These are phyloP conservation scores for Aspergillus transmontanensis DNA, from an alignment of 2,329 filamentous ascomycete genomes.

Conservation along the genomic window DNA sequence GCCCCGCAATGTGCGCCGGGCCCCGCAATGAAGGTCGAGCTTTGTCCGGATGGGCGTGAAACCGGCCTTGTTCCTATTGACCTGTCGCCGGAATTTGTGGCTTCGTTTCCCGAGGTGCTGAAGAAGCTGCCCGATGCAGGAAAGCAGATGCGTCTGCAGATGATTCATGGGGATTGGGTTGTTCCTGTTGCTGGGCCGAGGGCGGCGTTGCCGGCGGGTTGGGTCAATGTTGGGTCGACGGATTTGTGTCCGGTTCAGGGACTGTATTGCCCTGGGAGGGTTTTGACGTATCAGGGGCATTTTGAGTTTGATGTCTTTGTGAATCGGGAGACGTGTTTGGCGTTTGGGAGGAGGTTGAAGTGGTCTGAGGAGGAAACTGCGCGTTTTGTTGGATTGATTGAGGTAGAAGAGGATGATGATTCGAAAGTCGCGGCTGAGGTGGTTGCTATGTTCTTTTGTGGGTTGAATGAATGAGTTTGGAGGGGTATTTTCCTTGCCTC, in stretches of 20 bases:
- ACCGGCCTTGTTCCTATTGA: conserved; percentile 32
- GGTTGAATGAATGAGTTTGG: background rate
- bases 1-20: conserved; percentile 1
- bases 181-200: conserved; percentile 8
- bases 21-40: conserved; percentile 20
- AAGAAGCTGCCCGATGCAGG: background rate
- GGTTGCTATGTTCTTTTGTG: conserved; percentile 35
- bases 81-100: conserved; percentile 20
- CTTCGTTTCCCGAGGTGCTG: background rate
- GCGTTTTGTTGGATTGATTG: conserved; percentile 25
- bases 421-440: conserved; percentile 35
- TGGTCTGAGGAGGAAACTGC: conserved; percentile 24
- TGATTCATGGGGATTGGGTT: conserved; percentile 39
- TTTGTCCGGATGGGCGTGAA: conserved; percentile 28
- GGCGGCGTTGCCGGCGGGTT: conserved; percentile 15
- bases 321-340: conserved; percentile 21
- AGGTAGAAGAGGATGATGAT: conserved; percentile 31
- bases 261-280: conserved; percentile 23
- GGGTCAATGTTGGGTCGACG: conserved; percentile 27
- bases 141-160: conserved; percentile 30
- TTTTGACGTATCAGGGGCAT: conserved; percentile 29
- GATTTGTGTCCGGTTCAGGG: conserved; percentile 25
- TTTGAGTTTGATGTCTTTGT: conserved; percentile 30
- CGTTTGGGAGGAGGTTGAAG: conserved; percentile 34
- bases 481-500: rapidly evolving